Evolutionary conservation across 208 protist species (phyloP).

Genomic region (Zelonia costaricensis): DNA sequence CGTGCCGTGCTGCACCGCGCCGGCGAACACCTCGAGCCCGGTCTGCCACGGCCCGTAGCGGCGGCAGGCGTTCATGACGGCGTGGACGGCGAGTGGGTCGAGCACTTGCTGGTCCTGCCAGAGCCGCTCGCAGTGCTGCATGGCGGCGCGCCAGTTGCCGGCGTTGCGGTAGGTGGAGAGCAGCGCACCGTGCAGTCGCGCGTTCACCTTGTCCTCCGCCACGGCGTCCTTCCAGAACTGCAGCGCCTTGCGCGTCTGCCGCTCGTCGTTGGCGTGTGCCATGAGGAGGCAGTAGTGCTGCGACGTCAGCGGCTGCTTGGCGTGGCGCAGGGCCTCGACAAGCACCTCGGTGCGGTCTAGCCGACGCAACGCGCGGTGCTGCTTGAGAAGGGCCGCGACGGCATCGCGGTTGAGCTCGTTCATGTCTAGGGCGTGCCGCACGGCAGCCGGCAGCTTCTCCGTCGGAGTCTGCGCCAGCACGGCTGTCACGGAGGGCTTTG

Average conservation of each 20-base stretch:
- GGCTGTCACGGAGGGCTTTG: conserved; percentile 48
- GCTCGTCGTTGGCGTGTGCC: conserved; percentile 85
- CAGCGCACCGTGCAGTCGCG: conserved; percentile 67
- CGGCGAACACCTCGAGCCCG: conserved; percentile 57
- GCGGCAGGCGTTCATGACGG: conserved; percentile 84
- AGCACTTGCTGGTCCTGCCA: conserved; percentile 64
- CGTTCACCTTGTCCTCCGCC: conserved; percentile 54
- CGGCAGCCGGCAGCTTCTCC: conserved; percentile 33
- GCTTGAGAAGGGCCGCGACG: conserved; percentile 53
- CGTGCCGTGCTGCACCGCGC: conserved; percentile 49
- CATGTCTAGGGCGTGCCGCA: conserved; percentile 48
- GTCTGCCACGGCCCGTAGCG: conserved; percentile 55
- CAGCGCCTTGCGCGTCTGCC: conserved; percentile 51
- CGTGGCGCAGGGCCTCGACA: conserved; percentile 45
- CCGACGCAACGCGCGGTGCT: conserved; percentile 65
- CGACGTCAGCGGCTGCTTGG: conserved; percentile 40
- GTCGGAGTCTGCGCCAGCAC: conserved; percentile 47
- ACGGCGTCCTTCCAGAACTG: conserved; percentile 71
- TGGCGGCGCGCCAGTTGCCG: conserved; percentile 63
- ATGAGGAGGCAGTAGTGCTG: conserved; percentile 83
- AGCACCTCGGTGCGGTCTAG: conserved; percentile 74
- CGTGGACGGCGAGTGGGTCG: conserved; percentile 69
- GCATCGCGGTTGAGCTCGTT: conserved; percentile 57
- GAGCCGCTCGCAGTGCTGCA: conserved; percentile 70
- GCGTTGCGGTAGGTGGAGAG: conserved; percentile 66